A percentile compares a stretch with the other conserved stretches of the same genome.
Evolutionary conservation across 140 eudicot genomes (phyloP).

Genomic region (Bidens hawaiensis): DNA sequence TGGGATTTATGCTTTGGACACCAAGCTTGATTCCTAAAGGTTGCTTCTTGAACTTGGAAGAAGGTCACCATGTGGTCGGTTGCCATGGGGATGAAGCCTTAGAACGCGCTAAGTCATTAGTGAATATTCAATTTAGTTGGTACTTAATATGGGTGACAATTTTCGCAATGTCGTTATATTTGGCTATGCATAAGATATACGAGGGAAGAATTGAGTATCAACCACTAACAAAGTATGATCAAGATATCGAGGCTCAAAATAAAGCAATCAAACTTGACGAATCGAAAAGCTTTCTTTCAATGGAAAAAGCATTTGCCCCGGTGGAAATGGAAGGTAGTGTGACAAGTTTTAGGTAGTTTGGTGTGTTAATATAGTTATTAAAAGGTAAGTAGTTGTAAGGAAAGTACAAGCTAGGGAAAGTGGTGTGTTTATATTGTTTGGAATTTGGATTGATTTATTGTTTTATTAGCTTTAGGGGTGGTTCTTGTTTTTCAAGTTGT

Average conservation of each 20-base stretch:
- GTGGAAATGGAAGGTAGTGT: constrained; percentile 58
- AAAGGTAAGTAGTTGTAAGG: neutral
- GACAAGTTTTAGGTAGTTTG: constrained; percentile 7
- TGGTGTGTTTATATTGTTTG: neutral
- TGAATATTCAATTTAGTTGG: constrained; percentile 77
- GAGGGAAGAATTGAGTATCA: constrained; percentile 45
- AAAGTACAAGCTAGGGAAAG: neutral
- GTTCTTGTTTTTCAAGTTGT: constrained; percentile 1
- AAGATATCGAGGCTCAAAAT: constrained; percentile 73
- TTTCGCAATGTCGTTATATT: constrained; percentile 40
- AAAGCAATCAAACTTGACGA: constrained; percentile 16
- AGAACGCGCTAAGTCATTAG: constrained; percentile 68
- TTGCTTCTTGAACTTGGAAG: constrained; percentile 69
- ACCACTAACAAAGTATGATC: constrained; percentile 32
- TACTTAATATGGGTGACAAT: constrained; percentile 41
- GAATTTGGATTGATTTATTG: neutral
- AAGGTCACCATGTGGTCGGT: constrained; percentile 69
- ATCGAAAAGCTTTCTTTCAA: constrained; percentile 41
- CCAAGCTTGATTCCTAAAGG: constrained; percentile 60
- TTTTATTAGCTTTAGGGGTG: neutral
- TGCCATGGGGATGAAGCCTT: constrained; percentile 54
- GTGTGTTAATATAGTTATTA: constrained; percentile 5
- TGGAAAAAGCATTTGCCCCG: constrained; percentile 42
- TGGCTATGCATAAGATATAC: constrained; percentile 36
- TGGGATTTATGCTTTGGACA: constrained; percentile 86